Base-by-base conservation (phyloP, 805 yeast species). In the Tetrapisispora fleetii region DNA sequence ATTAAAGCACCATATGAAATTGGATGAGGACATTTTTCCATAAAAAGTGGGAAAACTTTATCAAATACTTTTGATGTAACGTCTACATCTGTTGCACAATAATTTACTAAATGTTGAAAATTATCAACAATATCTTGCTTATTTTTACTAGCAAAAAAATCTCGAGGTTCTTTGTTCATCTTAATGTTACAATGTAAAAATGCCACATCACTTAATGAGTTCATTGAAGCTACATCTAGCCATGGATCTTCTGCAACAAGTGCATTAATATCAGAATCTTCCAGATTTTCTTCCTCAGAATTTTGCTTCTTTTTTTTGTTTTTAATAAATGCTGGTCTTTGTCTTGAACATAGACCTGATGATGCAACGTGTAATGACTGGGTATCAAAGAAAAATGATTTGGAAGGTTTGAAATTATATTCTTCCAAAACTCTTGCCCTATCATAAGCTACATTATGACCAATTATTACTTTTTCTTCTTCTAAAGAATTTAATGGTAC, bases 311-410 rank as follows among this genome's bases (percentile, higher is more conserved):
- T 44, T 3, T 65, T 81, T 39, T 69, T 73, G 56, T 76, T 80
- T 51, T 77, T 80, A 56, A 77, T 63, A 85, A 93, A 93, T 17
- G 76, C 73, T 0, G 88, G 83, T 52, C 98, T 67, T 60, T 93
- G 99, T 56, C 86, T 80, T 2, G 97, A 86, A 63, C 96, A 87
- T 77, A 93, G 83, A 0, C 99, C 99, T 45, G 83, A 79, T 0
- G 81, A 78, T 1, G 98, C 95, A 33, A 90, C 79, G 65, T 93
- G 99, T 18, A 93, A 68, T 1, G 97, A 83, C 89, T 91, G 85
- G 1, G 95, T 90, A 64, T 93, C 99, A 50, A 95, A 54, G 58
- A 71, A 93, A 65, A 88, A 89, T 1, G 86, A 85, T 54, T 82
- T 79, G 0, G 95, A 73, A 41, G 72, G 77, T 32, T 70, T 64